Conservation (phyloP, 1,284 basidiomycete species). For the Inonotus obliquus region DNA sequence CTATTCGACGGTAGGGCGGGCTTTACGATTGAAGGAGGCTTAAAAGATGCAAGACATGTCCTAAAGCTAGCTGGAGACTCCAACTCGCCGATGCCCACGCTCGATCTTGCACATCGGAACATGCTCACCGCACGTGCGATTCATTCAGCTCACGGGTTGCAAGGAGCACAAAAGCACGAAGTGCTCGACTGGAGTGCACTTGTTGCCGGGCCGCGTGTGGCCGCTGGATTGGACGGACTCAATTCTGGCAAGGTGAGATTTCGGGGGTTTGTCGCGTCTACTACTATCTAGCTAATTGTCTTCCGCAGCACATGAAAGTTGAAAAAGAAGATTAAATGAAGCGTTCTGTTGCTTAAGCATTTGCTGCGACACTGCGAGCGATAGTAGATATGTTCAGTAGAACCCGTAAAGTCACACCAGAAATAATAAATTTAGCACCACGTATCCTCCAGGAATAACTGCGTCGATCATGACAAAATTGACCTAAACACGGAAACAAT, state of each 20-base stretch:
- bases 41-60: constrained; percentile 78
- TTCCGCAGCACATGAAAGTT: constrained; percentile 7
- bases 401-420: too few species aligned
- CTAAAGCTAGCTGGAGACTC: constrained; percentile 55
- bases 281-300: neutral
- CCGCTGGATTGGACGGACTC: constrained; percentile 64
- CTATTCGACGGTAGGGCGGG: constrained; percentile 74
- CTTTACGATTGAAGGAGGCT: constrained; percentile 87
- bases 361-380: neutral
- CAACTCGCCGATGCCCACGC: constrained; percentile 76
- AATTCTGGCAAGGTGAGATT: constrained; percentile 28
- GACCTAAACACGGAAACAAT: too few species aligned
- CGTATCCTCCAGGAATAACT: too few species aligned
- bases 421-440: neutral
- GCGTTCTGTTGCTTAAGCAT: neutral
- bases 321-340: constrained; percentile 13
- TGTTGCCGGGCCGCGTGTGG: constrained; percentile 61
- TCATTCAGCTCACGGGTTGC: constrained; percentile 42
- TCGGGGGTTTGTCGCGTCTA: neutral
- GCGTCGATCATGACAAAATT: too few species aligned
- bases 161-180: constrained; percentile 45
- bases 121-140: constrained; percentile 75
- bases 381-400: too few species aligned
- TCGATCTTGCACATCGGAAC: constrained; percentile 76
- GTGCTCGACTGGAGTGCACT: constrained; percentile 71